Evolutionary conservation across 345 rosid species (phyloP).

Genomic region (Durio zibethinus): DNA sequence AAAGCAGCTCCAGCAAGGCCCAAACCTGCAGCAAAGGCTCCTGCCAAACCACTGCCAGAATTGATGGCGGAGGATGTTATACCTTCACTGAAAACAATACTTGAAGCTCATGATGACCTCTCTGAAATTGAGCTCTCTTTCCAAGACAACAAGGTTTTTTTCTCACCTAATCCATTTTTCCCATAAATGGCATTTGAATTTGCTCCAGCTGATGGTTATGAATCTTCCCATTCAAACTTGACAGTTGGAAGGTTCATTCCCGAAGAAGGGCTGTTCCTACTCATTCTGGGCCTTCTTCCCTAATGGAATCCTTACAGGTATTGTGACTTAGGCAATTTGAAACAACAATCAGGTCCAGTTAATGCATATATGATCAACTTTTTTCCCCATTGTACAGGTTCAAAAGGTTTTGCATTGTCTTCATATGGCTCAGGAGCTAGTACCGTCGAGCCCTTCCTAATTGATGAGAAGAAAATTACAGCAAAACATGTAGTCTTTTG

Average conservation of each 20-base stretch:
- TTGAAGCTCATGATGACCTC: constrained; percentile 66
- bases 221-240: neutral
- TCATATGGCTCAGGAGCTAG: constrained; percentile 77
- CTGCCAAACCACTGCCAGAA: constrained; percentile 55
- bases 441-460: constrained; percentile 88
- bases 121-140: constrained; percentile 59
- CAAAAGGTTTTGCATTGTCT: constrained; percentile 75
- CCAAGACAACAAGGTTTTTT: constrained; percentile 67
- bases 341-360: neutral
- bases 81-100: constrained; percentile 58
- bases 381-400: constrained; percentile 41
- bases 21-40: constrained; percentile 67
- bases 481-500: constrained; percentile 76
- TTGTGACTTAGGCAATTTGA: neutral
- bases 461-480: constrained; percentile 87
- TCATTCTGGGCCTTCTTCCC: constrained; percentile 96
- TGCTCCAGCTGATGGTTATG: neutral
- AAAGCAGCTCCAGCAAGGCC: constrained; percentile 51
- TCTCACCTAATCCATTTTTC: too few species aligned
- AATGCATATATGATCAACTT: neutral
- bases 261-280: constrained; percentile 51
- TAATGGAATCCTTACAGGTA: constrained; percentile 65
- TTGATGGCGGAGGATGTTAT: constrained; percentile 93
- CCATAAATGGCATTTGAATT: neutral
- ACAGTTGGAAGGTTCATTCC: constrained; percentile 81